A percentile compares a stretch with the other conserved stretches of the same genome.
Conservation (phyloP, 495 filamentous ascomycete species). For the Hypomontagnella monticulosa region DNA sequence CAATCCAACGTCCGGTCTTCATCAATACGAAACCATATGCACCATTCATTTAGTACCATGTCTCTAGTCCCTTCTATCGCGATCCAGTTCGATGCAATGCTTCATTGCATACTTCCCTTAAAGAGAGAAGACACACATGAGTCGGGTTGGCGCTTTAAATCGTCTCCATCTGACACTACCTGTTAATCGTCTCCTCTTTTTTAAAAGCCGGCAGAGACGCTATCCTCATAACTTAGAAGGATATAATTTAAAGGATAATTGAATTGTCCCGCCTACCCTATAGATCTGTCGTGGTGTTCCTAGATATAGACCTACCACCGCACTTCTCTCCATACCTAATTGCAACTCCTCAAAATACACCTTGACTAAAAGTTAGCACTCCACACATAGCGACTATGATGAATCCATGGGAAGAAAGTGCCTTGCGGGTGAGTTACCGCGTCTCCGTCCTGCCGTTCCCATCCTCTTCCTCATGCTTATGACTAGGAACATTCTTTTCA, state of each 20-base stretch:
- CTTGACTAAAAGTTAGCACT: background rate
- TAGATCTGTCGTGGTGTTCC: too few species aligned
- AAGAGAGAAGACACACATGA: slow-evolving; percentile 8
- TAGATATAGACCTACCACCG: too few species aligned
- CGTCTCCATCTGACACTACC: background rate
- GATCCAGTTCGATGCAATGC: slow-evolving; percentile 1
- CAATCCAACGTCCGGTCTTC: slow-evolving; percentile 18
- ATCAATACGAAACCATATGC: slow-evolving; percentile 30
- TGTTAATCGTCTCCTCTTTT: background rate
- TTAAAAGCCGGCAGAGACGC: background rate
- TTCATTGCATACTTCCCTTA: background rate
- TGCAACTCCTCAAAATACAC: background rate
- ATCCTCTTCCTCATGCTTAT: background rate
- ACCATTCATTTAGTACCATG: slow-evolving; percentile 18
- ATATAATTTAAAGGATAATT: too few species aligned
- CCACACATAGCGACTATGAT: slow-evolving; percentile 24
- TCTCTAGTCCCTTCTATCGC: slow-evolving; percentile 10
- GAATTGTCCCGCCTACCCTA: too few species aligned
- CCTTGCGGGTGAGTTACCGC: slow-evolving; percentile 37
- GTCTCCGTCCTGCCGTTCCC: background rate
- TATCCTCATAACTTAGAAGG: background rate
- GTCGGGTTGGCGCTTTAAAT: slow-evolving; percentile 15
- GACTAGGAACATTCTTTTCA: background rate
- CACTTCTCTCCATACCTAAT: background rate
- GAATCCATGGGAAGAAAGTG: slow-evolving; percentile 46